Evolutionary conservation across 306 rosid species (phyloP).

Genomic region (Vigna angularis): DNA sequence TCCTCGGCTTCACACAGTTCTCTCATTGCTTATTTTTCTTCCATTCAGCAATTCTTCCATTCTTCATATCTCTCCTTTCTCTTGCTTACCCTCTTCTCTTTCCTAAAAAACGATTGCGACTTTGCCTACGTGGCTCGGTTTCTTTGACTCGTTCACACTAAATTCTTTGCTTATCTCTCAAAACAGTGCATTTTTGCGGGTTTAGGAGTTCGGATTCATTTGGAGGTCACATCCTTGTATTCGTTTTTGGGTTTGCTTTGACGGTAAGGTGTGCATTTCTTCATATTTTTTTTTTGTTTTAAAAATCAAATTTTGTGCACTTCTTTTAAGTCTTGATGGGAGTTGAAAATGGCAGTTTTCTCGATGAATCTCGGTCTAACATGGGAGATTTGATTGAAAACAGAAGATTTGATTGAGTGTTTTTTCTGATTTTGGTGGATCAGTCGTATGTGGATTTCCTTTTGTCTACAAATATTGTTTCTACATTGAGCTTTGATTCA

Average conservation of each 20-base stretch:
- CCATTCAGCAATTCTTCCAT: constrained; percentile 39
- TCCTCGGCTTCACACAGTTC: constrained; percentile 17
- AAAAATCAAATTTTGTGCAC: background rate
- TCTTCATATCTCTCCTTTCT: constrained; percentile 45
- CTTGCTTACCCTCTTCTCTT: constrained; percentile 40
- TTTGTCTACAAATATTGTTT: background rate
- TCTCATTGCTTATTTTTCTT: constrained; percentile 32
- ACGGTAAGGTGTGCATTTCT: constrained; percentile 63
- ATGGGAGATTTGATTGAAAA: constrained; percentile 29
- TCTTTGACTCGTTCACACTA: constrained; percentile 49
- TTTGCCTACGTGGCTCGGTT: constrained; percentile 33
- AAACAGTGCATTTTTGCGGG: constrained; percentile 41
- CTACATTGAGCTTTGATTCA: constrained; percentile 32
- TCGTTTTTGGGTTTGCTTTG: constrained; percentile 67
- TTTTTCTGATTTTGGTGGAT: constrained; percentile 46
- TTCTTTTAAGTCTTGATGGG: constrained; percentile 36
- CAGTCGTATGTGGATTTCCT: constrained; percentile 38
- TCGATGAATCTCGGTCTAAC: constrained; percentile 31
- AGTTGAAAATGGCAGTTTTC: constrained; percentile 48
- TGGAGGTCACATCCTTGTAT: constrained; percentile 56
- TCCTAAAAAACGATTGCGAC: constrained; percentile 41
- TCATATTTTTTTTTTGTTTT: background rate
- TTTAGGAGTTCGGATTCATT: constrained; percentile 51
- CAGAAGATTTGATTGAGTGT: constrained; percentile 38
- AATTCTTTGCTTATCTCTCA: constrained; percentile 58